phyloP scores from a whole-genome alignment of 2,329 filamentous ascomycete species.

The Cladosporium austrohemisphaericum region DNA sequence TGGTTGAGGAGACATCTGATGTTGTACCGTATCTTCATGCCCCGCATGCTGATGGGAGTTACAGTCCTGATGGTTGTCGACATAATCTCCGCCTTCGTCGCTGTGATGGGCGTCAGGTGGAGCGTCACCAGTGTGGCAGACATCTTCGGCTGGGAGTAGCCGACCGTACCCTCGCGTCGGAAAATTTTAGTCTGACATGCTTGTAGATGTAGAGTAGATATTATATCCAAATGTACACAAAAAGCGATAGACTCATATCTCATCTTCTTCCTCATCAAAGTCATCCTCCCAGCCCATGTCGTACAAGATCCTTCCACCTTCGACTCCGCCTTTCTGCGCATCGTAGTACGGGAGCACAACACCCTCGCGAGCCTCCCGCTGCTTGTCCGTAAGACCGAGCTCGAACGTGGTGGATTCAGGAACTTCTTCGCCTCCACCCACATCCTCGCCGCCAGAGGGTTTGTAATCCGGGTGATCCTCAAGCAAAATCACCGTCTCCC shows the following conservation, averaged over 20 bases:
- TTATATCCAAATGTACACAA: not conserved
- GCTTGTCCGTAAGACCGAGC: constrained; percentile 83
- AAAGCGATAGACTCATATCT: constrained; percentile 61
- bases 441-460: not conserved
- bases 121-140: constrained; percentile 77
- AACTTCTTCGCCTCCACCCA: constrained; percentile 35
- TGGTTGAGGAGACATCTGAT: constrained; percentile 87
- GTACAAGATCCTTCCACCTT: constrained; percentile 90
- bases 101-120: constrained; percentile 69
- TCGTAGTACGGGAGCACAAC: constrained; percentile 96
- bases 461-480: constrained; percentile 71
- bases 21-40: constrained; percentile 91
- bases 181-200: not conserved
- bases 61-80: constrained; percentile 72
- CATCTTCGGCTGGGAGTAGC: constrained; percentile 74
- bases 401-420: constrained; percentile 67
- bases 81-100: constrained; percentile 65
- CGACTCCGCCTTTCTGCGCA: constrained; percentile 77
- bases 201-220: not conserved
- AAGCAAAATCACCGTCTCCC: constrained; percentile 55
- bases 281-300: constrained; percentile 97
- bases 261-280: constrained; percentile 94
- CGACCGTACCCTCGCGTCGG: too few relatives aligned
- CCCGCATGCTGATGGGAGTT: constrained; percentile 81
- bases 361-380: constrained; percentile 77